phyloP scores from a whole-genome alignment of 352 stramenopile species.

The Globisporangium parvum region DNA sequence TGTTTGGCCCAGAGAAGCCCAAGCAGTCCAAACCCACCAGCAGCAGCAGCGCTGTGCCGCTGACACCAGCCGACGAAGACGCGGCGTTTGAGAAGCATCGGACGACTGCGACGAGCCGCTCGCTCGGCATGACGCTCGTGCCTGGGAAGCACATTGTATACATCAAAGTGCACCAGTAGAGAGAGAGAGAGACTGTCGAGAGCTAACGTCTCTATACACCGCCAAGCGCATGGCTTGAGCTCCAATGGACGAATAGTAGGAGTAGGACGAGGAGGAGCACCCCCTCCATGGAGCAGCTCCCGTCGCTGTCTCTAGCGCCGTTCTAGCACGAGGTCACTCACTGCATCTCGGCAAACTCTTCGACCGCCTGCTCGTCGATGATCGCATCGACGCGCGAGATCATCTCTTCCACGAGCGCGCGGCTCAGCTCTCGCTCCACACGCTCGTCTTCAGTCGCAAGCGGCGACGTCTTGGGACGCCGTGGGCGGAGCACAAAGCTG shows the following conservation, averaged over 20 bases:
- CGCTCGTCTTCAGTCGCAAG: constrained; percentile 1
- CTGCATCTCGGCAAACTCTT: constrained; percentile 30
- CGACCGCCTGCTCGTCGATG: constrained; percentile 65
- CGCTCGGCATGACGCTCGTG: constrained; percentile 69
- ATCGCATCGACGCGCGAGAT: constrained; percentile 67
- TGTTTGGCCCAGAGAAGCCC: constrained; percentile 6
- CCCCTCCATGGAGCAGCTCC: no score
- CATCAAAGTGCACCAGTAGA: constrained; percentile 45
- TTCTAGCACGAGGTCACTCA: neutral
- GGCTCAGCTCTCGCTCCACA: constrained; percentile 11
- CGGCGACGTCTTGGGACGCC: constrained; percentile 3
- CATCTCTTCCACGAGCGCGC: constrained; percentile 54
- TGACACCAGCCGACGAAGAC: constrained; percentile 7
- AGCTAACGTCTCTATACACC: neutral
- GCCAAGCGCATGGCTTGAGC: neutral
- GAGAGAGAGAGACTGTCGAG: neutral
- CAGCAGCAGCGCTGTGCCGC: constrained; percentile 7
- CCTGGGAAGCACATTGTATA: constrained; percentile 72
- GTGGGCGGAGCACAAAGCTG: constrained; percentile 48
- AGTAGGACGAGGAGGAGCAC: no score
- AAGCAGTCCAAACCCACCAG: neutral
- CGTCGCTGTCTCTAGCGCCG: neutral
- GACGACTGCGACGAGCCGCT: constrained; percentile 29
- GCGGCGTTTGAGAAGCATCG: constrained; percentile 14
- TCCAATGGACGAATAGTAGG: no score